A percentile compares a stretch with the other conserved stretches of the same genome.
phyloP scores from a whole-genome alignment of 257 asterid species.

The Galeopsis tetrahit region DNA sequence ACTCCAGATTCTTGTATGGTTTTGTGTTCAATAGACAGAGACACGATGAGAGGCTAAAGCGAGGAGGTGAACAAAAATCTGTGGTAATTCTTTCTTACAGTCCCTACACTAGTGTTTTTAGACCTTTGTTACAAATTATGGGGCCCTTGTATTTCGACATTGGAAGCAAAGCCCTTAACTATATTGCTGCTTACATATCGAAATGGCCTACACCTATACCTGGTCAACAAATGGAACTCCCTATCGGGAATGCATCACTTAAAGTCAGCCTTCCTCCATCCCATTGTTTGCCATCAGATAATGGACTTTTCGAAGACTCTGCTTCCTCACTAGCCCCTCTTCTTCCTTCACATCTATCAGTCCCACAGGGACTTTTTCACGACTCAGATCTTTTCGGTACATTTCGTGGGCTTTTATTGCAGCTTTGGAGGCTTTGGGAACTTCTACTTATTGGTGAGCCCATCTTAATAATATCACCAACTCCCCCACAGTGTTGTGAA shows the following conservation, averaged over 20 bases:
- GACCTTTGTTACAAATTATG: slow-evolving; percentile 92
- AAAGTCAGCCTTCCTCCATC: slow-evolving; percentile 91
- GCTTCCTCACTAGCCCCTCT: slow-evolving; percentile 91
- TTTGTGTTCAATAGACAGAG: slow-evolving; percentile 97
- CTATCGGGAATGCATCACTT: slow-evolving; percentile 86
- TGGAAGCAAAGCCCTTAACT: slow-evolving; percentile 88
- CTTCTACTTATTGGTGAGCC: slow-evolving; percentile 92
- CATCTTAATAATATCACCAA: slow-evolving; percentile 84
- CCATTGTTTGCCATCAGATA: slow-evolving; percentile 88
- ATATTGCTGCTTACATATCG: slow-evolving; percentile 81
- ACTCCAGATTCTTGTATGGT: slow-evolving; percentile 76
- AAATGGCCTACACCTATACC: slow-evolving; percentile 89
- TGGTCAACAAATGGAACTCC: slow-evolving; percentile 87
- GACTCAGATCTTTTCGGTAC: slow-evolving; percentile 95
- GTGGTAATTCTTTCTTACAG: slow-evolving; percentile 88
- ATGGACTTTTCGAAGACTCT: slow-evolving; percentile 82
- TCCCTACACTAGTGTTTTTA: slow-evolving; percentile 88
- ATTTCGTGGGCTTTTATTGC: slow-evolving; percentile 84
- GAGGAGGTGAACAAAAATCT: slow-evolving; percentile 98
- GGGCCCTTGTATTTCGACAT: slow-evolving; percentile 95
- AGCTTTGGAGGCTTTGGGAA: slow-evolving; percentile 98
- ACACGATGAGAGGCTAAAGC: slow-evolving; percentile 91
- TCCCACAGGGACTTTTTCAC: slow-evolving; percentile 94
- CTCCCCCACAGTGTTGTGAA: slow-evolving; percentile 95
- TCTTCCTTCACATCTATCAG: slow-evolving; percentile 82